Conservation (phyloP, 2,329 filamentous ascomycete species). For the Monosporascus ibericus region DNA sequence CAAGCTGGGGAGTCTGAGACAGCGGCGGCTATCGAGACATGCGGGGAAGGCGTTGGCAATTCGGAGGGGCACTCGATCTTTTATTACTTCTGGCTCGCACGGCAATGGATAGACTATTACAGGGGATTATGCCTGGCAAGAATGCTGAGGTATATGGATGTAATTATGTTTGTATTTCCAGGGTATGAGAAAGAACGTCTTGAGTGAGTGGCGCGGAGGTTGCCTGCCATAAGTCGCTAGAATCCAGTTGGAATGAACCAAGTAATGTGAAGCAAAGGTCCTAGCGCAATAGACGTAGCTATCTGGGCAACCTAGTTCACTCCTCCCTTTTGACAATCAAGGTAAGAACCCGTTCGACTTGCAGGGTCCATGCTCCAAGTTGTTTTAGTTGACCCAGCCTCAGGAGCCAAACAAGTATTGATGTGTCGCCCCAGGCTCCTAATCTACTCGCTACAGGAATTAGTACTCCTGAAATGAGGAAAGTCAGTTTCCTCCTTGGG, state of each 20-base stretch:
- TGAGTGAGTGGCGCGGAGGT: slow-evolving; percentile 10
- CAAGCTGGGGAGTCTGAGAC: slow-evolving; percentile 25
- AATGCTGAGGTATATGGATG: slow-evolving; percentile 18
- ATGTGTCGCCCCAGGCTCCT: slow-evolving; percentile 10
- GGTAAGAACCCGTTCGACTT: slow-evolving; percentile 28
- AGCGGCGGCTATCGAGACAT: slow-evolving; percentile 21
- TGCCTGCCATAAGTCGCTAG: slow-evolving; percentile 12
- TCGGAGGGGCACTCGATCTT: slow-evolving; percentile 18
- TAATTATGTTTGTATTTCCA: slow-evolving; percentile 13
- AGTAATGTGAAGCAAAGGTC: slow-evolving; percentile 13
- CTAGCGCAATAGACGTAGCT: slow-evolving; percentile 13
- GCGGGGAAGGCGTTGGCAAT: slow-evolving; percentile 12
- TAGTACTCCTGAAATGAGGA: slow-evolving; percentile 15
- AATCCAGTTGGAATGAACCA: slow-evolving; percentile 12
- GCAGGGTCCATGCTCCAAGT: slow-evolving; percentile 22
- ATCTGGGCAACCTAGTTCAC: slow-evolving; percentile 12
- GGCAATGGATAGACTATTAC: slow-evolving; percentile 9
- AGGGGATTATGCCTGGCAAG: slow-evolving; percentile 11
- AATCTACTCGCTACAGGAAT: slow-evolving; percentile 15
- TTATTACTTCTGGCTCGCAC: slow-evolving; percentile 14
- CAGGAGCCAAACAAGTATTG: slow-evolving; percentile 16
- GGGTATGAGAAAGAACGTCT: slow-evolving; percentile 10
- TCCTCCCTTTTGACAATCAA: slow-evolving; percentile 20
- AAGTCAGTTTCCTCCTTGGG: slow-evolving; percentile 7
- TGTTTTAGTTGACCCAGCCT: slow-evolving; percentile 18